Base-by-base conservation (phyloP, 352 stramenopile genomes). In the Ophiocytium majus region DNA sequence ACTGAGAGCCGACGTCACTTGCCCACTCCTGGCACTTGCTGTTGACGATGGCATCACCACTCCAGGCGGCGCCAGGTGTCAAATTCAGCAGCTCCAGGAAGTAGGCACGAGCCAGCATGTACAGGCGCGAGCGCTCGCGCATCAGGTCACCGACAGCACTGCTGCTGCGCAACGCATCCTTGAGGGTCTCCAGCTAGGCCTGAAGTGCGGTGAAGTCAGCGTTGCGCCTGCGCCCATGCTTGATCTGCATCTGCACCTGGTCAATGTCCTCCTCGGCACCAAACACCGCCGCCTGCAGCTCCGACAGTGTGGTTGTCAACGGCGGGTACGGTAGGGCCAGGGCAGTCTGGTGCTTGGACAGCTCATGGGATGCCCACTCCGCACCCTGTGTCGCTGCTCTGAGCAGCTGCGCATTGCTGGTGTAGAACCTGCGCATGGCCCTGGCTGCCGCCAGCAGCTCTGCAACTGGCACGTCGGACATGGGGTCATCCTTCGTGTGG, bases 291-390 rank as follows among this genome's bases (percentile, higher is more conserved):
- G 5, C 17, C 5, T 76, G 64, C 34, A 76, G 64, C 64, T 76
- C 5, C 17, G 5, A 17, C 31, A 76, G 64, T 17, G 17, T 5
- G 10, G 31, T 17, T 5, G 34, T 76, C 31, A 10, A 37, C 5
- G 64, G 64, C 64, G 64, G 64, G 34, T 76, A 76, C 64, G 31
- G 64, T 17, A 76, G 64, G 5, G 64, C 31, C 64, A 37, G 64
- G 5, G 17, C 64, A 17, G 31, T 10, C 17, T 76, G 64, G 34
- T 76, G 34, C 64, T 76, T 17, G 31, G 64, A 76, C 34, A 76
- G 64, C 64, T 37, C 5, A 17, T 5, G 10, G 17, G 64, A 37
- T 76, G 64, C 64, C 64, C 64, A 76, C 31, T 76, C 5, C 34
- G 34, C 64, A 5, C 17, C 64, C 31, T 37, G 5, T 5, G 5